These are phyloP conservation scores for Ophidiomyces ophidiicola DNA, from an alignment of 2,329 filamentous ascomycete genomes.

Conservation along the genomic window DNA sequence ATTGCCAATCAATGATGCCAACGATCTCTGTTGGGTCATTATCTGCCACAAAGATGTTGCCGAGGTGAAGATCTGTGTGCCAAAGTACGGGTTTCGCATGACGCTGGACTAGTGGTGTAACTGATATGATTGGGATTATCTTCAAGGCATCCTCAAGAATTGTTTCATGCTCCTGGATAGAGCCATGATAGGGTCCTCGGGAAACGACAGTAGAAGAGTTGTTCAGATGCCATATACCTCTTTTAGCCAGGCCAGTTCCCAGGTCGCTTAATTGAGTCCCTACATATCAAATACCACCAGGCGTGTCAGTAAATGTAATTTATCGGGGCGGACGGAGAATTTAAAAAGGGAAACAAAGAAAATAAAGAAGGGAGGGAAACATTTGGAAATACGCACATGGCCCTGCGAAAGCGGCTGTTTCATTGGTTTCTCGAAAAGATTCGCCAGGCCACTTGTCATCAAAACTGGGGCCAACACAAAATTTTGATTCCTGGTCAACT, in stretches of 20 bases:
- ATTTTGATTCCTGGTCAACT: neutral
- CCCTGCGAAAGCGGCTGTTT: neutral
- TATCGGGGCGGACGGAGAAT: no score
- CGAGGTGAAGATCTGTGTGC: conserved; percentile 31
- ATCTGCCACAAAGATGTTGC: conserved; percentile 30
- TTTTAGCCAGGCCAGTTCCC: no score
- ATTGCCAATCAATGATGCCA: conserved; percentile 32
- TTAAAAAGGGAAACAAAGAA: no score
- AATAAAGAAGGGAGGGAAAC: neutral
- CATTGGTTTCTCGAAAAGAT: neutral
- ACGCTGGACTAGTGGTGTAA: neutral
- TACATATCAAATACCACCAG: no score
- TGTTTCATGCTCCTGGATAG: conserved; percentile 1
- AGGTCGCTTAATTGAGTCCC: no score
- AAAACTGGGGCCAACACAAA: conserved; percentile 1
- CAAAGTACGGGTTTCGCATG: conserved; percentile 15
- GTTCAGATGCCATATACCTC: no score
- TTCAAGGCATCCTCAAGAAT: conserved; percentile 1
- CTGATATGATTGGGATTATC: conserved; percentile 1
- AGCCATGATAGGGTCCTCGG: neutral
- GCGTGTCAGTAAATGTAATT: no score
- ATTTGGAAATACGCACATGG: conserved; percentile 3
- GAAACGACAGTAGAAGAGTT: neutral
- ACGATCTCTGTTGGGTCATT: conserved; percentile 20
- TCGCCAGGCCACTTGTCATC: neutral